These are phyloP conservation scores for Aspergillus sparsus DNA, from an alignment of 495 filamentous ascomycete genomes.

Conservation along the genomic window DNA sequence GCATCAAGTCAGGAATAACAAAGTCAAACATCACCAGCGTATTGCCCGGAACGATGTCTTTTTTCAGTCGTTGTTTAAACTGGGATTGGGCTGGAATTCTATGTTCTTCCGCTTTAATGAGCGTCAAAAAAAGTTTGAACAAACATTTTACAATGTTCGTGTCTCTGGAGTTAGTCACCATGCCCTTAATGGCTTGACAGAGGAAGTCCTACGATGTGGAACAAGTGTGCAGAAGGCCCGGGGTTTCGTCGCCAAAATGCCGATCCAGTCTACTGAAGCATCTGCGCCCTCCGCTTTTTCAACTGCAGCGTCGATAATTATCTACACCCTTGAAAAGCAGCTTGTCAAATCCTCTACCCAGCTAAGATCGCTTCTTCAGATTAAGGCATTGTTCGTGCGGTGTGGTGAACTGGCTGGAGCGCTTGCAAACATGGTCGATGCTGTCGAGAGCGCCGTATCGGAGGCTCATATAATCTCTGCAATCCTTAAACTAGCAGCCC, in stretches of 20 bases:
- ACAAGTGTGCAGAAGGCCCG: constrained; percentile 61
- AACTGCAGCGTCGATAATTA: constrained; percentile 35
- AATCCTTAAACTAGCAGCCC: constrained; percentile 63
- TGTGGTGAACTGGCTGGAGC: constrained; percentile 62
- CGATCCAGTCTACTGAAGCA: constrained; percentile 30
- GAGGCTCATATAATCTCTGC: constrained; percentile 71
- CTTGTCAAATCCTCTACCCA: constrained; percentile 29
- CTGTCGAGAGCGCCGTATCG: constrained; percentile 51
- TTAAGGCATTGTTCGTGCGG: constrained; percentile 64
- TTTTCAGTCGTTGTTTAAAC: constrained; percentile 62
- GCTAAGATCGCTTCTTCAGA: constrained; percentile 56
- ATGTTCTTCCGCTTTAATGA: constrained; percentile 72
- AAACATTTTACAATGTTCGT: constrained; percentile 53
- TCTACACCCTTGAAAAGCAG: constrained; percentile 43
- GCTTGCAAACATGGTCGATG: constrained; percentile 59
- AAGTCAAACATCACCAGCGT: constrained; percentile 17
- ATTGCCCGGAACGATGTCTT: constrained; percentile 50
- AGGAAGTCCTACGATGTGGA: constrained; percentile 67
- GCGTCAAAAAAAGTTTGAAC: constrained; percentile 57
- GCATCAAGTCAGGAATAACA: constrained; percentile 23
- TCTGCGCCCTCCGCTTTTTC: constrained; percentile 42
- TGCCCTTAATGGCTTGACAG: constrained; percentile 57
- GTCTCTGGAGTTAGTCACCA: constrained; percentile 68
- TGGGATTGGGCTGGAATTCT: constrained; percentile 81
- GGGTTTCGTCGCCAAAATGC: constrained; percentile 53